Conservation (phyloP, 352 stramenopile species). For the Pilasporangium apinafurcum region DNA sequence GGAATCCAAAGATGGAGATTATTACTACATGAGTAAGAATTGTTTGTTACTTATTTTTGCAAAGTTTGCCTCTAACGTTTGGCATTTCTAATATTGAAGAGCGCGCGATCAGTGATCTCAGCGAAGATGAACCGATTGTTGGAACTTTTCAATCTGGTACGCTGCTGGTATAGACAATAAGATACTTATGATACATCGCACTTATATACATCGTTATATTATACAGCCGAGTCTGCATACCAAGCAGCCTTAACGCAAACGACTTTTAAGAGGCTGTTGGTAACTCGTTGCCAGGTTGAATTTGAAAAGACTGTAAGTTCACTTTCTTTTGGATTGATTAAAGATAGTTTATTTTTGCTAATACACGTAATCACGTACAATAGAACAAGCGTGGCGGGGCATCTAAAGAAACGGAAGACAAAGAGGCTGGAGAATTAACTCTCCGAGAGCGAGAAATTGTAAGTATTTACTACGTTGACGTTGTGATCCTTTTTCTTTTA, state of each 20-base stretch:
- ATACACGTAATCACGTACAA: not conserved
- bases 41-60: not conserved
- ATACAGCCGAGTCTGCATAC: constrained; percentile 28
- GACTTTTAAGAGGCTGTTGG: constrained; percentile 71
- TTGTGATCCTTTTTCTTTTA: not conserved
- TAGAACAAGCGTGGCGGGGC: constrained; percentile 39
- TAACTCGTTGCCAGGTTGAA: constrained; percentile 71
- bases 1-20: constrained; percentile 31
- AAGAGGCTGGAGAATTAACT: constrained; percentile 34
- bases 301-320: constrained; percentile 71
- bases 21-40: constrained; percentile 56
- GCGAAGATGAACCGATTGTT: constrained; percentile 55
- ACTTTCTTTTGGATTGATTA: not conserved
- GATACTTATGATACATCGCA: not conserved
- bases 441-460: constrained; percentile 49
- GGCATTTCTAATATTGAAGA: constrained; percentile 18
- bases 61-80: not conserved
- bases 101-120: constrained; percentile 40
- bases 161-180: not conserved
- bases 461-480: constrained; percentile 3
- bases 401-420: constrained; percentile 23
- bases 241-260: constrained; percentile 36
- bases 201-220: no score
- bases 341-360: not conserved
- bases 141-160: constrained; percentile 48